phyloP scores from a whole-genome alignment of 768 basidiomycete species.

The Pholiota conissans region DNA sequence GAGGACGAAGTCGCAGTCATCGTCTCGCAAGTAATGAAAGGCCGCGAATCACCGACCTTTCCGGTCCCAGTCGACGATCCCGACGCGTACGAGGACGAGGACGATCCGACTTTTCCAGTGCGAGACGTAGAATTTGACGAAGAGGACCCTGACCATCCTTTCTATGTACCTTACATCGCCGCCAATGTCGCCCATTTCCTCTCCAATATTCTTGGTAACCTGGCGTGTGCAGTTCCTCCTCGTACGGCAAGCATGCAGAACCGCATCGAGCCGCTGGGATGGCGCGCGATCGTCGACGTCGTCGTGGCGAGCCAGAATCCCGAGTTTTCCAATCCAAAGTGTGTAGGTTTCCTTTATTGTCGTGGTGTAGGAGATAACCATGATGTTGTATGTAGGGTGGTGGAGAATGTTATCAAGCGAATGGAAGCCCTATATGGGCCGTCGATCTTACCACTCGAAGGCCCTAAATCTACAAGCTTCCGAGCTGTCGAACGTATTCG shows the following conservation, averaged over 20 bases:
- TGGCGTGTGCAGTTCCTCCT: constrained; percentile 56
- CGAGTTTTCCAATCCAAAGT: constrained; percentile 35
- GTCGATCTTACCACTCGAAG: constrained; percentile 17
- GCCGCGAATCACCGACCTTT: constrained; percentile 15
- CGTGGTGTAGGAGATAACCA: constrained; percentile 11
- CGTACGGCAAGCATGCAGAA: constrained; percentile 64
- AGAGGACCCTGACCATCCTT: constrained; percentile 31
- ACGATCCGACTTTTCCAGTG: constrained; percentile 8
- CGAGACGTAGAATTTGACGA: constrained; percentile 25
- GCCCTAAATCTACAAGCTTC: constrained; percentile 14
- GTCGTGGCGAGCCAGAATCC: constrained; percentile 41
- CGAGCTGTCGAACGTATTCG: constrained; percentile 19
- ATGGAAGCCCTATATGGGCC: constrained; percentile 26
- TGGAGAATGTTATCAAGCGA: constrained; percentile 27
- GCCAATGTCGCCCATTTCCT: constrained; percentile 45
- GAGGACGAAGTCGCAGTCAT: constrained; percentile 65
- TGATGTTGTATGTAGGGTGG: constrained; percentile 21
- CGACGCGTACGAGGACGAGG: constrained; percentile 18
- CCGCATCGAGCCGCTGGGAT: constrained; percentile 59
- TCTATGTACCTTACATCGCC: constrained; percentile 38
- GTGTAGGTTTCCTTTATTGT: constrained; percentile 17
- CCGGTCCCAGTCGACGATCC: constrained; percentile 6
- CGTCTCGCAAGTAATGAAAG: constrained; percentile 35
- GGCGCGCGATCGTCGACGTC: constrained; percentile 62
- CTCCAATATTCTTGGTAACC: constrained; percentile 48